Evolutionary conservation across 805 yeast genomes (phyloP), one percentile per base, ranked within the genome.

Genomic region (Yamadazyma insecticola): DNA sequence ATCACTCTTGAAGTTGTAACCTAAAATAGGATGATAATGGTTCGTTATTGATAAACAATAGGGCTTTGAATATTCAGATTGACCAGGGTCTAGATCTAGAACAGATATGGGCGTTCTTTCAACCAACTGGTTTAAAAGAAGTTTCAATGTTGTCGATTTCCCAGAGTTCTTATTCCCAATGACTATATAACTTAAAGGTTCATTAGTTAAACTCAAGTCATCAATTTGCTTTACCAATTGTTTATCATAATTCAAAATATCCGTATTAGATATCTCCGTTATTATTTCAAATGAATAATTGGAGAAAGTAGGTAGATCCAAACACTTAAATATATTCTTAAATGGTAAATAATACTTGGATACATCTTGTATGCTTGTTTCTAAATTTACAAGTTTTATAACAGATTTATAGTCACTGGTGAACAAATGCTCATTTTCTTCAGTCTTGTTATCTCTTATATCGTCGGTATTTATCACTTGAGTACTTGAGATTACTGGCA

Each of bases 31-130:
- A 4, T 55, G 47, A 1, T 32, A 10, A 13, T 43, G 44, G 3
- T 56, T 53, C 1, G 72, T 63, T 9, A 83, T 53, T 0, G 94
- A 76, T 2, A 88, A 55, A 25, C 81, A 72, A 19, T 81, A 88
- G 0, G 95, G 92, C 6, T 63, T 62, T 0, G 88, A 76, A 40
- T 70, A 77, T 45, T 84, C 94, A 0, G 95, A 77, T 50, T 88
- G 96, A 1, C 95, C 96, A 0, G 96, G 95, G 50, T 89, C 97
- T 1, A 86, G 50, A 45, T 89, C 96, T 24, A 89, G 43, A 22
- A 78, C 70, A 13, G 70, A 65, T 3, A 79, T 56, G 0, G 59
- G 49, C 0, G 50, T 35, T 2, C 43, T 36, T 4, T 45, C 44
- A 4, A 74, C 46, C 1, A 76, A 43, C 14, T 57, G 57, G 43